A percentile compares a stretch with the other conserved stretches of the same genome.
Conservation (phyloP, 805 yeast species). For the Kuraishia hungarica region DNA sequence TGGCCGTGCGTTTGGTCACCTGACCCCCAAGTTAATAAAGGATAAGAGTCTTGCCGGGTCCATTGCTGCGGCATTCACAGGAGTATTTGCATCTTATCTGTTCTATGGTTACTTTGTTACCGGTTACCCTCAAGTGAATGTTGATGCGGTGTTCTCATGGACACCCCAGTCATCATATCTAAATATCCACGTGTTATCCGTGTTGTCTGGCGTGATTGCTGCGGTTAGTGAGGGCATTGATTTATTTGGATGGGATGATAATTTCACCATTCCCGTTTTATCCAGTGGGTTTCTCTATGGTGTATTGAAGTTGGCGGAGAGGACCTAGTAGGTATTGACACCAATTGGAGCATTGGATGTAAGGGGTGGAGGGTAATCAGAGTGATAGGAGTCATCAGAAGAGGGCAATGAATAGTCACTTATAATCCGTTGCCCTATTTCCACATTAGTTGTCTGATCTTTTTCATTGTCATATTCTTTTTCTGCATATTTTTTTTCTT, state of each 20-base stretch:
- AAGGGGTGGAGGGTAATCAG: too few species aligned
- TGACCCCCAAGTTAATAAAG: constrained; percentile 68
- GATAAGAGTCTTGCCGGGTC: constrained; percentile 89
- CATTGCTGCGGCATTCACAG: constrained; percentile 72
- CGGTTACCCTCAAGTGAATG: constrained; percentile 40
- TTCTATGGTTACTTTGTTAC: constrained; percentile 75
- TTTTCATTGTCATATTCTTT: too few species aligned
- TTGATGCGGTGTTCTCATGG: constrained; percentile 54
- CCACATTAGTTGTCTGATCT: too few species aligned
- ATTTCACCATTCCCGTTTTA: constrained; percentile 86
- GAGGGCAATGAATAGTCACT: too few species aligned
- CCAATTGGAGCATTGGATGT: too few species aligned
- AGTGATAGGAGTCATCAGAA: too few species aligned
- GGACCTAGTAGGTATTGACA: too few species aligned
- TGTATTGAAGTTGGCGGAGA: neutral
- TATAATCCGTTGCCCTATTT: too few species aligned
- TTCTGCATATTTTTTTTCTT: neutral
- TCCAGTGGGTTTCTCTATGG: constrained; percentile 52
- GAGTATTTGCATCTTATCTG: constrained; percentile 54
- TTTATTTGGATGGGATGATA: constrained; percentile 75
- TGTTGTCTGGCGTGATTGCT: constrained; percentile 72
- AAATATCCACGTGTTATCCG: constrained; percentile 41
- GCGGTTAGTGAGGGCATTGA: constrained; percentile 83
- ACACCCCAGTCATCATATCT: constrained; percentile 49
- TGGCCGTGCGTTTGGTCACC: constrained; percentile 79